Base-by-base conservation (phyloP, 2,329 filamentous ascomycete species). In the Thielaviopsis euricoi region DNA sequence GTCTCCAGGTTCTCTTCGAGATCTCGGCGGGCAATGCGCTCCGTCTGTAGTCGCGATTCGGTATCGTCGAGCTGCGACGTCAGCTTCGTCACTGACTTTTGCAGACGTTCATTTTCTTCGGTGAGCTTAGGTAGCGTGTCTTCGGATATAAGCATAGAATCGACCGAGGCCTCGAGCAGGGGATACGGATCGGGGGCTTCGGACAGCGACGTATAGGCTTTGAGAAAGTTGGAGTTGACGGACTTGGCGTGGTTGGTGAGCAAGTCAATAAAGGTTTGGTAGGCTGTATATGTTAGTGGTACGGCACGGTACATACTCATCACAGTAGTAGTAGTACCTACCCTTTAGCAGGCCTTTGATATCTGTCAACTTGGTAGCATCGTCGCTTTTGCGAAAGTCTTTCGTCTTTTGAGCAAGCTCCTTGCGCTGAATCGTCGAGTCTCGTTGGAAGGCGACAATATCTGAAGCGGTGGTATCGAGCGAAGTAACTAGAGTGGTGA, bases 391-490 rank as follows among this genome's bases (percentile, higher is more conserved):
- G 61, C 90, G 79, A 65, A 97, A 98, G 66, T 97, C 91, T 67
- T 98, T 98, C 0, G 93, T 98, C 76, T 96, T 97, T 68, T 96
- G 90, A n/a, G 94, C 93, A 21, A 98, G 76, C 61, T 98, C 94
- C 68, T 98, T 98, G 56, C 93, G 81, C 69, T 98, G 91, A 0
- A 96, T 85, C 4, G 95, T 86, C n/a, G 91, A 88, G 70, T 97
- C 93, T 65, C 90, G 82, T 68, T 98, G 94, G 68, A 95, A 89
- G 53, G 86, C 76, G 56, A 97, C 89, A 62, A 98, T 89, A 66
- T 97, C 93, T 12, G 90, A 91, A n/a, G 93, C 93, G 3, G 89
- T 91, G 60, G 85, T 86, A 71, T 98, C 93, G 62, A 98, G 83
- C 63, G 80, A 87, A 33, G 89, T 85, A 61, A 95, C 82, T 63